A percentile compares a stretch with the other conserved stretches of the same genome.
Conservation (phyloP, 768 basidiomycete species). For the Amylocystis lapponica region DNA sequence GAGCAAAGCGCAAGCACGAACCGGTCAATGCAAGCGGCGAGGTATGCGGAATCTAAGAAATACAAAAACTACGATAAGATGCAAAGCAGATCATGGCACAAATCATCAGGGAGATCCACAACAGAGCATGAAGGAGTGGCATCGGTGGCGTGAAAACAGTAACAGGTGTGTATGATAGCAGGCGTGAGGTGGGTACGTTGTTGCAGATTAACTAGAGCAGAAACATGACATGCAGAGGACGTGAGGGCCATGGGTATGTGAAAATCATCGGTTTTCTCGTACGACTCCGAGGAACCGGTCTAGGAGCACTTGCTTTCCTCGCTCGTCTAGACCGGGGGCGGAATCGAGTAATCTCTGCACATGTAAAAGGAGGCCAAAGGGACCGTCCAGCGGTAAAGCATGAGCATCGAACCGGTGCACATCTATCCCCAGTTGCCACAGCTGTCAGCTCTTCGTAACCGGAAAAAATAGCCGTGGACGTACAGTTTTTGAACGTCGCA, state of each 20-base stretch:
- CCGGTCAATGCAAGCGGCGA: too few species aligned
- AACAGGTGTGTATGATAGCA: neutral
- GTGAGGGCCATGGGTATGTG: too few species aligned
- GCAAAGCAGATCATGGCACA: neutral
- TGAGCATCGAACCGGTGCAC: slow-evolving; percentile 72
- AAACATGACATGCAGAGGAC: too few species aligned
- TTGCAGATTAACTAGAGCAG: neutral
- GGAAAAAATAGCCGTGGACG: slow-evolving; percentile 20
- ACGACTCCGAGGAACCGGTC: slow-evolving; percentile 59
- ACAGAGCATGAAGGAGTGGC: neutral
- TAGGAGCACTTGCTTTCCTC: slow-evolving; percentile 44
- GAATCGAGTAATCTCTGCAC: slow-evolving; percentile 53
- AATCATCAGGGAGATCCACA: neutral
- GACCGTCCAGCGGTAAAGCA: slow-evolving; percentile 70
- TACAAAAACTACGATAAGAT: neutral
- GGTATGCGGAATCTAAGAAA: slow-evolving; percentile 2
- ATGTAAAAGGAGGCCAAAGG: slow-evolving; percentile 59
- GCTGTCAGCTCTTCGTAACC: neutral
- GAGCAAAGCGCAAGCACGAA: neutral
- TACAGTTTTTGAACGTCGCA: slow-evolving; percentile 56
- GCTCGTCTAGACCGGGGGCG: slow-evolving; percentile 42
- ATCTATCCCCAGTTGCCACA: slow-evolving; percentile 37
- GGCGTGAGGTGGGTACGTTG: neutral
- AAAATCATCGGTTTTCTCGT: slow-evolving; percentile 21
- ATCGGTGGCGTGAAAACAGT: neutral